Evolutionary conservation across 2,329 filamentous ascomycete genomes (phyloP), one percentile per base, ranked within the genome.

Genomic region (Penicillium sp.): DNA sequence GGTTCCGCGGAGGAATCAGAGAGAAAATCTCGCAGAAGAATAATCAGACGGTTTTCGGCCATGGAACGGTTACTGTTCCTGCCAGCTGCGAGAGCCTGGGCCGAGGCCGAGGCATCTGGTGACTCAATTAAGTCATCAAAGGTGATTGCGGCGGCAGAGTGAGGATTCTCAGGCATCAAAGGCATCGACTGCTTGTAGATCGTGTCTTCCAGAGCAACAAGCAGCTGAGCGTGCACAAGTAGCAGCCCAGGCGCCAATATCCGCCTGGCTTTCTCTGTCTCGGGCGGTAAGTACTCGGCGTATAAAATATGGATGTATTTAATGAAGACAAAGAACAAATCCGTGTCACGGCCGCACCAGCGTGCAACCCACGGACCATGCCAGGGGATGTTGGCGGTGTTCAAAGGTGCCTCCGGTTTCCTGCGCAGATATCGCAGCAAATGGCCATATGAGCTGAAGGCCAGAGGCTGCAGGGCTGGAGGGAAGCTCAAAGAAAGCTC

Each of bases 321-420:
- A 70, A 84, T 81, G 61, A 96, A 96, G 36, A 94, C 85, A 69
- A 91, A 95, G 64, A 95, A 88, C 27, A 96, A 74, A 61, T 95
- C 90, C 3, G 86, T 94, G 58, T 95, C 89, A 2, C 83, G 81
- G 11, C 90, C 90, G 51, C 82, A 85, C 90, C 90, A 96, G 50
- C 89, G 81, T 31, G 85, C 81, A 6, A 87, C 75, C 90, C 90
- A 96, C 0, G 84, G 82, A 1, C 88, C 87, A 59, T 86, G 82
- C 89, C 90, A 96, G 35, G 83, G 75, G n/a, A 95, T 83, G 54
- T 84, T 81, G 24, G 81, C 77, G 4, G 86, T 81, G 24, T 83
- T 79, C 31, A 89, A 65, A 1, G 88, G 85, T 43, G 85, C 73
- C 7, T 84, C 77, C 1, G 82, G 78, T 52, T 81, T 80, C 51